Conservation (phyloP, 2,329 filamentous ascomycete genomes). For the Lomentospora prolificans region DNA sequence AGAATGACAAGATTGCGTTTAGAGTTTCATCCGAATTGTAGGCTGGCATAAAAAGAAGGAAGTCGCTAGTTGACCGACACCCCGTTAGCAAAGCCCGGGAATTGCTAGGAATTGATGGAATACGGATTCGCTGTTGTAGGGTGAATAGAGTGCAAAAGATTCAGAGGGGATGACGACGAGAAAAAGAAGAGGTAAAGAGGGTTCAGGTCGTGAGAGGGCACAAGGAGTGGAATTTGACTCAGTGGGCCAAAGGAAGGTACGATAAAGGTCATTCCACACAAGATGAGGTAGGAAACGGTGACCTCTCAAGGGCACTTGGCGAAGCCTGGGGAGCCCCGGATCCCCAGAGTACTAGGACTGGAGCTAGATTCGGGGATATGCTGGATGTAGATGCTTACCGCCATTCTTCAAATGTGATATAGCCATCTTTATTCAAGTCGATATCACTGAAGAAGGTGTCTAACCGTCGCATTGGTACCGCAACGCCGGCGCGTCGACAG, state of each 20-base stretch:
- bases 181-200: no score
- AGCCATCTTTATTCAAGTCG: slow-evolving; percentile 79
- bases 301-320: no score
- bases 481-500: slow-evolving; percentile 68
- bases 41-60: slow-evolving; percentile 77
- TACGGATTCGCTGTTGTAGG: not conserved
- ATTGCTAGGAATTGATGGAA: not conserved
- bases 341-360: no score
- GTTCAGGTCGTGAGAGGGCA: no score
- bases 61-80: slow-evolving; percentile 52
- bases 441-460: slow-evolving; percentile 83
- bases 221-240: no score
- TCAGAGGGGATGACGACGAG: no score
- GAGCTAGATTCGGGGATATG: no score
- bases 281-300: no score
- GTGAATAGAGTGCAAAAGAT: not conserved
- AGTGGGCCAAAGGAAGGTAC: no score
- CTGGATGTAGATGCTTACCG: slow-evolving; percentile 63
- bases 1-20: slow-evolving; percentile 79
- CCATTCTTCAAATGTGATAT: slow-evolving; percentile 91
- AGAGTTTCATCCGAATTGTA: slow-evolving; percentile 58
- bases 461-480: slow-evolving; percentile 66
- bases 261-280: no score
- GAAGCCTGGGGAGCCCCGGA: no score
- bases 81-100: not conserved